Base-by-base conservation (phyloP, 2,329 filamentous ascomycete genomes). In the Colletotrichum sp. region DNA sequence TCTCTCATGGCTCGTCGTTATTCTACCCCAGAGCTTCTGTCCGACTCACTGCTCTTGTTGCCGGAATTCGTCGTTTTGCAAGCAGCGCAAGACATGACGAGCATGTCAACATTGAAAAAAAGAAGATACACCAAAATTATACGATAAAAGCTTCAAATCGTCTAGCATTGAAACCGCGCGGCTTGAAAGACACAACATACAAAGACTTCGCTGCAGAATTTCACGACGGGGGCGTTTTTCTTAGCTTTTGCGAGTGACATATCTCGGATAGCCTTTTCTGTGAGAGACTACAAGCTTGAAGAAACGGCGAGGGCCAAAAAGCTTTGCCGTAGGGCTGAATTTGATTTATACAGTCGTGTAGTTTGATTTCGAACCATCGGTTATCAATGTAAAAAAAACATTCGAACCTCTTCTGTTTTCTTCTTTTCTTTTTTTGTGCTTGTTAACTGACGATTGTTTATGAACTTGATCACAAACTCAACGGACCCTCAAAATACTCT, bases 341-440 rank as follows among this genome's bases (percentile, higher is more conserved):
- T 4, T 44, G 39, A 44, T 10, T n/a, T 44, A 2, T 39, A 6
- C 12, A 3, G 18, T 44, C 39, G 18, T n/a, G 5, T 44, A 4
- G 3, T 4, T n/a, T 44, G 39, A n/a, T 13, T 21, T 21, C 6
- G 44, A 6, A 52, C n/a, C n/a, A 21, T 52, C 1, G 10, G 6
- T 1, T 3, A 52, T 52, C 10, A 13, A 21, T 8, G 4, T 2
- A 3, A 1, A 49, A n/a, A 21, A 21, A 21, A 2, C 3, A n/a
- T 21, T 5, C 10, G 6, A 8, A 1, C 10, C 44, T 8, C n/a
- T n/a, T 44, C 36, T 44, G 16, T 18, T 44, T 44, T 44, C 2
- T 36, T 15, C 16, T 6, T n/a, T 44, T 44, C 7, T 39, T 44
- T 12, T 49, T 1, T 3, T 10, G 18, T 12, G 3, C 39, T 49